Base-by-base conservation (phyloP, 352 stramenopile species). In the Globisporangium rhizosaccharum region DNA sequence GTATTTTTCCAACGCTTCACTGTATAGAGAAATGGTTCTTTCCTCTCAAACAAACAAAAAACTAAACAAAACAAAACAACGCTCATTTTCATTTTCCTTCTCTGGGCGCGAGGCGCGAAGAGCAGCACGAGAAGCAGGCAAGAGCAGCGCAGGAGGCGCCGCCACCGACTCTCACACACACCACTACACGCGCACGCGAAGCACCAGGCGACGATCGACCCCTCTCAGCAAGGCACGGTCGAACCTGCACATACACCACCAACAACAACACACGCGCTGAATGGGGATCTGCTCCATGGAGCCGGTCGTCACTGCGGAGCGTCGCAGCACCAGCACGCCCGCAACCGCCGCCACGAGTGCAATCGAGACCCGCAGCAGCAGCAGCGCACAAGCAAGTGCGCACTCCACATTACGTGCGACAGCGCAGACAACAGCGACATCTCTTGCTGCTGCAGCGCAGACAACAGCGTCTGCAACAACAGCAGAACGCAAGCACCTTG, bases 211-310 rank as follows among this genome's bases (percentile, higher is more conserved):
- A 18, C 41, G 14, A 20, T 23, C 41, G 41, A 20, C 41, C 14
- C 15, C 14, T 47, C 41, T 20, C 15, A 2, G 5, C 18, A 20
- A 18, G 3, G 28, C 28, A 1, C 28, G 28, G 28, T 33, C 28
- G 28, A 3, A 33, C 6, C 0, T 7, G 6, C 28, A 33, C 2
- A 3, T 33, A 33, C 28, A 33, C 2, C 28, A 33, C 5, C 33
- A 12, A 14, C 33, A 12, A 1, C 33, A 39, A 12, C 33, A 39
- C n/a, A 49, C 44, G 23, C 20, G 11, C 44, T 26, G 10, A 12
- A 49, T 49, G 44, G 44, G 44, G 44, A 49, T 49, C 44, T 20
- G 44, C 11, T 23, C 44, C 6, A 49, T 49, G 44, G 44, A 49
- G 17, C 44, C 18, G 18, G 44, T 20, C 44, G 44, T 28, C 10